Evolutionary conservation across 352 stramenopile species (phyloP).

Genomic region (Pythium brachiatum): DNA sequence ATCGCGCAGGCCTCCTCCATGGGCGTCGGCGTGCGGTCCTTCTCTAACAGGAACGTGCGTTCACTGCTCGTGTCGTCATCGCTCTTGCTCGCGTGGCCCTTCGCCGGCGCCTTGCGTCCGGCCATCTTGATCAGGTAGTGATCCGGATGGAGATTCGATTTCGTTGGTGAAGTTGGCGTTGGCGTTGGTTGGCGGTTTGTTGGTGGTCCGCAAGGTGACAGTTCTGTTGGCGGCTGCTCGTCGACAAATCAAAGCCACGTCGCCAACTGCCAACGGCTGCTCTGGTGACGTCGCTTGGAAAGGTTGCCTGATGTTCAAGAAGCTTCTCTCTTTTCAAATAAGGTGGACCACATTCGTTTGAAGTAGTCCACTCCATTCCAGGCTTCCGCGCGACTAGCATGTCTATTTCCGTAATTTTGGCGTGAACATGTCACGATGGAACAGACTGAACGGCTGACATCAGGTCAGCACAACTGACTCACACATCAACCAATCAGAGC

Average conservation of each 20-base stretch:
- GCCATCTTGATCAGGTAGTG: neutral
- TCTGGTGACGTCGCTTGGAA: neutral
- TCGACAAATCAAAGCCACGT: neutral
- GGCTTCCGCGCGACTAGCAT: neutral
- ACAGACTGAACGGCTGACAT: too few relatives aligned
- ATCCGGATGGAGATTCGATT: neutral
- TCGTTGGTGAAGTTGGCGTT: slow-evolving; percentile 8
- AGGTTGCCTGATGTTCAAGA: neutral
- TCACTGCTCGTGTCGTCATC: slow-evolving; percentile 11
- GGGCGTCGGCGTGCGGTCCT: slow-evolving; percentile 31
- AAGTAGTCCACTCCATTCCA: too few relatives aligned
- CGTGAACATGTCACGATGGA: neutral
- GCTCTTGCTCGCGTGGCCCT: slow-evolving; percentile 3
- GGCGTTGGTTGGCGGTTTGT: neutral
- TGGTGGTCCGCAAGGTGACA: neutral
- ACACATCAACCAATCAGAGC: slow-evolving; percentile 20
- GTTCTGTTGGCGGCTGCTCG: slow-evolving; percentile 2
- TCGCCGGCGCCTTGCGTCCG: neutral
- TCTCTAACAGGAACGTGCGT: slow-evolving; percentile 13
- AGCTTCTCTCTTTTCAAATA: neutral
- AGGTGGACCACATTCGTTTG: neutral
- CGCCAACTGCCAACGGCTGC: neutral
- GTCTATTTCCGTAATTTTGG: neutral
- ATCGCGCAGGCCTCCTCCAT: slow-evolving; percentile 62
- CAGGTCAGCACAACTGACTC: slow-evolving; percentile 5